Evolutionary conservation across 345 rosid species (phyloP), one percentile per base, ranked within the genome.

Genomic region (Acer negundo): DNA sequence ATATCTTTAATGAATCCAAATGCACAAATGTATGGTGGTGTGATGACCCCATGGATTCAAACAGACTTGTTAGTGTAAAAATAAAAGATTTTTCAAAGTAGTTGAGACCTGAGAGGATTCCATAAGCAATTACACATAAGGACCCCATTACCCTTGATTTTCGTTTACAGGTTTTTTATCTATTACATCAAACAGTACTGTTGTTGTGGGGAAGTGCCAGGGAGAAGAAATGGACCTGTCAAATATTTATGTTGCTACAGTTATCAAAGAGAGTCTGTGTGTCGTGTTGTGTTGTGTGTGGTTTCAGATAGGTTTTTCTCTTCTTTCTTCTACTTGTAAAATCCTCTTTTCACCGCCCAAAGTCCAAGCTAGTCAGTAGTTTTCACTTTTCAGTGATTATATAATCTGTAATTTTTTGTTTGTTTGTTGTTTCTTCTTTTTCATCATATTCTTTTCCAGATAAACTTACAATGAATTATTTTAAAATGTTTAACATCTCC

Each of bases 1-100:
- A 0, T 62, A 72, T 75, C 78, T 40, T 40, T 67, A 74, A 74
- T 66, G 73, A 77, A 75, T 70, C 77, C 77, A 42, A 23, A 71
- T 38, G 53, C 13, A 62, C 6, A 62, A 62, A 44, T 15, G 4
- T 23, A 13, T 69, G 56, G 24, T 22, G 38, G 58, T 16, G 20
- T 13, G 55, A 15, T 13, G 15, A 4, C 38, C 38, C 6, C 6
- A 49, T 49, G 58, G 72, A 75, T 70, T 75, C 15, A 31, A 63
- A 20, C 67, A 24, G 26, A 2, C 13, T 46, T 28, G 23, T 10
- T 40, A 3, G 0, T 12, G 19, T 19, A 3, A 72, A 40, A 73
- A 62, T 13, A 56, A 68, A 59, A 67, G 47, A 63, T 72, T 5
- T 62, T 51, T 53, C 58, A 69, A 46, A 23, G 26, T 61, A 22